These are phyloP conservation scores for Fragilaria radians DNA, from an alignment of 108 stramenopile species.

Conservation along the genomic window DNA sequence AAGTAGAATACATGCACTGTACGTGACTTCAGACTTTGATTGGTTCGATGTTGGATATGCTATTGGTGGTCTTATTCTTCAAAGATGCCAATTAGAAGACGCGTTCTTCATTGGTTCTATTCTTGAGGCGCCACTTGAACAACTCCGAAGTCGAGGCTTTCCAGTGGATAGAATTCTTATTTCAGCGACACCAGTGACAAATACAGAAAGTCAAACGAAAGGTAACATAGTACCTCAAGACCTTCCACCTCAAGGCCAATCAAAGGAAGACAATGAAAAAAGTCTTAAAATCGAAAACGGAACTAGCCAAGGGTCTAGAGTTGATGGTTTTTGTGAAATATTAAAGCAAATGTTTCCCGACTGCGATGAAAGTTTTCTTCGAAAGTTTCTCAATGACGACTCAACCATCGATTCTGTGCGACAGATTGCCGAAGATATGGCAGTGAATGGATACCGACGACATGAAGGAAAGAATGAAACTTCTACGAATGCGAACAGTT, in stretches of 20 bases:
- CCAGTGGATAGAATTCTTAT: constrained; percentile 67
- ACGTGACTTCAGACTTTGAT: constrained; percentile 50
- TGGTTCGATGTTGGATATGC: constrained; percentile 73
- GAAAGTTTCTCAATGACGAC: constrained; percentile 42
- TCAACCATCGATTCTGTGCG: constrained; percentile 49
- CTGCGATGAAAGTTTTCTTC: constrained; percentile 32
- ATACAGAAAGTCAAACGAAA: constrained; percentile 1
- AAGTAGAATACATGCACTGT: constrained; percentile 25
- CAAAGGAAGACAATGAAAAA: not conserved
- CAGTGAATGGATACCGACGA: constrained; percentile 27
- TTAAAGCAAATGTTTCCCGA: constrained; percentile 66
- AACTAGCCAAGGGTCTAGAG: not conserved
- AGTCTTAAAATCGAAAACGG: constrained; percentile 1
- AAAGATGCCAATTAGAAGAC: constrained; percentile 70
- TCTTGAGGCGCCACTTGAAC: constrained; percentile 63
- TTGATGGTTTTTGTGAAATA: constrained; percentile 31
- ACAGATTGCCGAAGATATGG: constrained; percentile 48
- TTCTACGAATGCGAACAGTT: not conserved
- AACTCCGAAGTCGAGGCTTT: constrained; percentile 59
- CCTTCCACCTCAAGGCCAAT: not conserved
- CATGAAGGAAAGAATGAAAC: constrained; percentile 2
- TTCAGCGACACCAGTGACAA: constrained; percentile 17
- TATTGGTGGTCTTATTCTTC: constrained; percentile 59
- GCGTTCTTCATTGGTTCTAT: constrained; percentile 64
- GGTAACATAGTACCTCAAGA: no score